A percentile compares a stretch with the other conserved stretches of the same genome.
Evolutionary conservation across 2,329 filamentous ascomycete genomes (phyloP).

Genomic region (Monilinia polystroma): DNA sequence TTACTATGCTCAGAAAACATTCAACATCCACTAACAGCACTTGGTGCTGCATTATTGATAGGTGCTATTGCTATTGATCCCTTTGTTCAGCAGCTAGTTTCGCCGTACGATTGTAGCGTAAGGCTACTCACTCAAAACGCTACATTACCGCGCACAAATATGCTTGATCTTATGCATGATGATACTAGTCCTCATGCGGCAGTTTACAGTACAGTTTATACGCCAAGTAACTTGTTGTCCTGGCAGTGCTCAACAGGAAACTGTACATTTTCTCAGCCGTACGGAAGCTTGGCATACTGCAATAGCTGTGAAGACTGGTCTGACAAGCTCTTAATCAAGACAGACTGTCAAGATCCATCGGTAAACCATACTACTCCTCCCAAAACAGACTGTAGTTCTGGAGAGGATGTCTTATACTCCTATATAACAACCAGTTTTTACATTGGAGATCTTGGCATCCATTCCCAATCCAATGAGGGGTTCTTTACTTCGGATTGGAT

Average conservation of each 20-base stretch:
- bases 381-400: neutral
- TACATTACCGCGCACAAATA: neutral
- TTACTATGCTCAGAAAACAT: neutral
- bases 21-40: neutral
- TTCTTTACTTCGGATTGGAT: no score
- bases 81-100: neutral
- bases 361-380: neutral
- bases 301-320: neutral
- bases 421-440: neutral
- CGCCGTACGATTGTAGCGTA: neutral
- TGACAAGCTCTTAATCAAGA: neutral
- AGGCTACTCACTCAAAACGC: neutral
- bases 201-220: neutral
- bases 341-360: neutral
- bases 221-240: neutral
- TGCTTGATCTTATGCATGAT: neutral
- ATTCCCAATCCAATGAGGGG: no score
- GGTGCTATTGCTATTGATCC: neutral
- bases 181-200: neutral
- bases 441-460: neutral
- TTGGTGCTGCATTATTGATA: neutral
- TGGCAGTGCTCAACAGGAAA: neutral
- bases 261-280: neutral
- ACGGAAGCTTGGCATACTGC: neutral
- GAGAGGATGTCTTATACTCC: accelerated